Percentiles rank a stretch among this genome's conserved stretches.
Evolutionary conservation across 306 rosid species (phyloP).

Genomic region (Begonia loranthoides): DNA sequence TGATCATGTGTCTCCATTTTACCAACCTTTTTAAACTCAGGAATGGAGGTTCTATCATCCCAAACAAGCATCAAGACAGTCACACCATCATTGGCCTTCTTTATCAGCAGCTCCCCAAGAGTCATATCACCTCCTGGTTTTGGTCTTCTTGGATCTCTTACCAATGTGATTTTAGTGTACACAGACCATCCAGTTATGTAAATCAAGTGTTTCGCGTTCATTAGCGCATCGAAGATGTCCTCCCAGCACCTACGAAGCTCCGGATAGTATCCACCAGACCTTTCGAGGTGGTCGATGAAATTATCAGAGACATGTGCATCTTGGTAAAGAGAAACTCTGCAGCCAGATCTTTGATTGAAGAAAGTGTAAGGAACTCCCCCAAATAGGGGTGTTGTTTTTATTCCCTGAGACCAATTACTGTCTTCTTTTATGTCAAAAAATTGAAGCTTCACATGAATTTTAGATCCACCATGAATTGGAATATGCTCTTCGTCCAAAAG

Average conservation of each 20-base stretch:
- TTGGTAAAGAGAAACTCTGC: slow-evolving; percentile 59
- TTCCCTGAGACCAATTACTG: slow-evolving; percentile 38
- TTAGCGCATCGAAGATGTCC: slow-evolving; percentile 50
- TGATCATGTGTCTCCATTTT: slow-evolving; percentile 73
- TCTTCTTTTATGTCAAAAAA: slow-evolving; percentile 17
- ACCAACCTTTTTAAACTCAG: slow-evolving; percentile 49
- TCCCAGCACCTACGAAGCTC: slow-evolving; percentile 57
- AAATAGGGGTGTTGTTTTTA: slow-evolving; percentile 17
- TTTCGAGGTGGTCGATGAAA: slow-evolving; percentile 2
- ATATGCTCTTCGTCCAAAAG: slow-evolving; percentile 44
- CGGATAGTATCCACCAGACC: slow-evolving; percentile 7
- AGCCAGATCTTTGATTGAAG: slow-evolving; percentile 52
- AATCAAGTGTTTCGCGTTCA: slow-evolving; percentile 36
- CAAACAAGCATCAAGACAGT: slow-evolving; percentile 69
- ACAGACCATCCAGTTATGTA: slow-evolving; percentile 86
- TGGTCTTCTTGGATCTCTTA: slow-evolving; percentile 22
- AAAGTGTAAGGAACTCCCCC: slow-evolving; percentile 49
- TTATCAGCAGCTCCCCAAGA: slow-evolving; percentile 59
- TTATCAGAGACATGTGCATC: slow-evolving; percentile 46
- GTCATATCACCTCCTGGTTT: slow-evolving; percentile 15
- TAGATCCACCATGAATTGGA: slow-evolving; percentile 33
- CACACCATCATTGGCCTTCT: slow-evolving; percentile 64
- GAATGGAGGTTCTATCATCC: slow-evolving; percentile 63
- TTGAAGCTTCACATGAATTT: slow-evolving; percentile 33
- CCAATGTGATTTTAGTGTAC: slow-evolving; percentile 33